Evolutionary conservation across 805 yeast species (phyloP).

Genomic region (Metschnikowia santaceciliae): DNA sequence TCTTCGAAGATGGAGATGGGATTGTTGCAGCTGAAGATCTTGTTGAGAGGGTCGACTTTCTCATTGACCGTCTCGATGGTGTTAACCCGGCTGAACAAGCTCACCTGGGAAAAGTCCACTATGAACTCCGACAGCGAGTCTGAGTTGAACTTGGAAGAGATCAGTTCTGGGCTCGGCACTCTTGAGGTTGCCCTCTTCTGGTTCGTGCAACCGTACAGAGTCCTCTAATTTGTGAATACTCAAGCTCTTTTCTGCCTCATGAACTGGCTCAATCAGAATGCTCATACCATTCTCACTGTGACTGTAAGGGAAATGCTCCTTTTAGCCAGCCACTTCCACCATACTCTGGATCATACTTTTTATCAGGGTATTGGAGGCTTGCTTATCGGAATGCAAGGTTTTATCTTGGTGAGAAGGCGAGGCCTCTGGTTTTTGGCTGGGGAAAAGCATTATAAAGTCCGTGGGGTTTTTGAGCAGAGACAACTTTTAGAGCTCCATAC

Average conservation of each 20-base stretch:
- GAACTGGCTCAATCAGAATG: neutral
- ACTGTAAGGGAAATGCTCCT: neutral
- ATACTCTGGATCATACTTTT: neutral
- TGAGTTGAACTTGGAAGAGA: slow-evolving; percentile 6
- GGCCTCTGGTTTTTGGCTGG: slow-evolving; percentile 9
- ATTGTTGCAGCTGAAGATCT: slow-evolving; percentile 30
- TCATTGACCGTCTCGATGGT: slow-evolving; percentile 34
- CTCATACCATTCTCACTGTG: neutral
- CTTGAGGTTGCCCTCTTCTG: neutral
- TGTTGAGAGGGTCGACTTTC: slow-evolving; percentile 39
- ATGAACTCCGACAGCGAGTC: slow-evolving; percentile 13
- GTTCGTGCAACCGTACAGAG: neutral
- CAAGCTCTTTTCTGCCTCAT: neutral
- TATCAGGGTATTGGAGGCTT: neutral
- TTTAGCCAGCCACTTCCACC: neutral
- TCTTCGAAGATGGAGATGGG: slow-evolving; percentile 42
- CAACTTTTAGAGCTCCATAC: slow-evolving; percentile 13
- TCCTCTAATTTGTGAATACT: neutral
- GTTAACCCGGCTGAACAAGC: slow-evolving; percentile 15
- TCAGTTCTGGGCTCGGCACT: neutral
- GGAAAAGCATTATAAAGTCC: slow-evolving; percentile 33
- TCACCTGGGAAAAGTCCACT: slow-evolving; percentile 18
- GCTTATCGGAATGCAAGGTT: neutral
- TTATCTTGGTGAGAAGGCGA: neutral
- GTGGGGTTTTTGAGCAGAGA: slow-evolving; percentile 30